Base-by-base conservation (phyloP, 169 alveolate species). In the Eimeria nieschulzi region DNA sequence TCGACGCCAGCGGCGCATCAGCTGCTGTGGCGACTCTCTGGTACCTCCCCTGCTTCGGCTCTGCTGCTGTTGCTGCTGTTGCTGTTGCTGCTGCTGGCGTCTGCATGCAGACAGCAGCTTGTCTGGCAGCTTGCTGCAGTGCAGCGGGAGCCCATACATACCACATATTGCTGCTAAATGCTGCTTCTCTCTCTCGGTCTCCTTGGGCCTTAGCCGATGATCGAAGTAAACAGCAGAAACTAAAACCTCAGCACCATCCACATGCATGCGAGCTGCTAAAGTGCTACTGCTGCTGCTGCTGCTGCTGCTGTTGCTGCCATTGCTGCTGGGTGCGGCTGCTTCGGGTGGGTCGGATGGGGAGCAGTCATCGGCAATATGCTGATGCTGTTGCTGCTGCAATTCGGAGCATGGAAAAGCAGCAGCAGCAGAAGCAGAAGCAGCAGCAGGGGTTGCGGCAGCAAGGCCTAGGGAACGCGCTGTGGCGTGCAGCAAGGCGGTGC, bases 401-500 rank as follows among this genome's bases (percentile, higher is more conserved):
- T n/a, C 63, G 9, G 25, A 17, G 66, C 83, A 19, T 33, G 82
- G 61, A 26, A 59, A 54, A 72, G 83, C 85, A 76, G 55, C 70
- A 53, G 70, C 70, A n/a, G 85, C 70, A 19, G 85, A n/a, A 76
- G 54, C 70, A 53, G 68, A 68, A 53, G 25, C 51, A 23, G 75
- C 39, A 12, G 9, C 10, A 66, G n/a, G n/a, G 1, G 75, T 66
- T 17, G 26, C n/a, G 21, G 75, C 75, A 66, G 46, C n/a, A 66
- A 76, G 85, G 54, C 85, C 85, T 17, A 76, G 8, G 19, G 68
- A 26, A 21, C 92, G 84, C 51, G 92, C 92, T 23, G 56, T 55
- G n/a, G 92, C 92, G 55, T 85, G 92, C 84, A 85, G 23, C 25
- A 85, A 63, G 19, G 92, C 92, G 7, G 84, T 72, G 84, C 92